A percentile compares a stretch with the other conserved stretches of the same genome.
phyloP scores from a whole-genome alignment of 768 basidiomycete species.

The Boletus tomentosulus region DNA sequence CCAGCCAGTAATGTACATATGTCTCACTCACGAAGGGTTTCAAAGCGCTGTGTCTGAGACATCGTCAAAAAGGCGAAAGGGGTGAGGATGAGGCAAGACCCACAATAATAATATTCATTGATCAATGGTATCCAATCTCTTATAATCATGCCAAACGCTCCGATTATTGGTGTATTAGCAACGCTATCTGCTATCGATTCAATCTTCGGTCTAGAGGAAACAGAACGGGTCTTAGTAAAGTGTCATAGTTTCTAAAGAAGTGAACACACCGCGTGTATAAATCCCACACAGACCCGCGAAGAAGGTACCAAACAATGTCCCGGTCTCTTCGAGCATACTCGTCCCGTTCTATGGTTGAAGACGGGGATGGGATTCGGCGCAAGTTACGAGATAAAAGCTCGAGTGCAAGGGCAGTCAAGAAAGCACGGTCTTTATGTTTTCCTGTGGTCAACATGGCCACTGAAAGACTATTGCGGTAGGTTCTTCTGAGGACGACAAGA shows the following conservation, averaged over 20 bases:
- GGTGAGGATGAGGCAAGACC: conserved; percentile 23
- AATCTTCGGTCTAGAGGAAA: conserved; percentile 64
- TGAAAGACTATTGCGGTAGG: conserved; percentile 7
- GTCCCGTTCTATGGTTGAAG: conserved; percentile 59
- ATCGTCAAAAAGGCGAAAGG: conserved; percentile 1
- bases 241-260: not conserved
- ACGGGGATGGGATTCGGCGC: conserved; percentile 60
- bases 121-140: conserved; percentile 88
- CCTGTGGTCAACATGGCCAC: conserved; percentile 23
- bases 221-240: not conserved
- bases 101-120: conserved; percentile 89
- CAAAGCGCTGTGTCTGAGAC: conserved; percentile 43
- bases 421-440: conserved; percentile 46
- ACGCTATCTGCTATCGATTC: conserved; percentile 56
- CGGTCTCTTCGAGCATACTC: conserved; percentile 83
- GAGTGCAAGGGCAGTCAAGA: conserved; percentile 60
- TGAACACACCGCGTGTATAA: conserved; percentile 61
- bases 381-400: conserved; percentile 74
- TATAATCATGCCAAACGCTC: conserved; percentile 64
- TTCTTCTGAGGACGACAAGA: conserved; percentile 8
- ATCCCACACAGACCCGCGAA: conserved; percentile 85
- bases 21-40: conserved; percentile 10
- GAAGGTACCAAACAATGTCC: conserved; percentile 78
- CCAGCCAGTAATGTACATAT: conserved; percentile 2
- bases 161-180: conserved; percentile 56